A percentile compares a stretch with the other conserved stretches of the same genome.
Evolutionary conservation across 371 early-diverging fungal species (phyloP).

Genomic region (Lichtheimia ramosa): DNA sequence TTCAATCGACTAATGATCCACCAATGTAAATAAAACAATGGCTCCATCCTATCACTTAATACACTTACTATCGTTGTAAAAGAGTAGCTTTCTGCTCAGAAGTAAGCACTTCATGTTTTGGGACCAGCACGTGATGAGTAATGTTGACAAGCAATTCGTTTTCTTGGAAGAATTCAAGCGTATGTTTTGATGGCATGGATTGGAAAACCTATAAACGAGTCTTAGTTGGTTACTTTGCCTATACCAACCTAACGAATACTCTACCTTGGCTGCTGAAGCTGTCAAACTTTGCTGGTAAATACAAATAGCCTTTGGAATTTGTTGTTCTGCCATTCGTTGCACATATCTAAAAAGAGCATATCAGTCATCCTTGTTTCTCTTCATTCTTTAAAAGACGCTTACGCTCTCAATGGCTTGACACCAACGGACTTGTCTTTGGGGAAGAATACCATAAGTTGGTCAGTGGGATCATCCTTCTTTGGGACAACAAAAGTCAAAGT

Average conservation of each 20-base stretch:
- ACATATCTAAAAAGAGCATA: constrained; percentile 52
- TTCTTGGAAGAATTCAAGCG: constrained; percentile 94
- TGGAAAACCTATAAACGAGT: constrained; percentile 51
- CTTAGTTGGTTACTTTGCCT: not conserved
- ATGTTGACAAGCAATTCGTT: constrained; percentile 98
- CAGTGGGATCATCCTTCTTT: constrained; percentile 78
- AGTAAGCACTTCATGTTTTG: constrained; percentile 90
- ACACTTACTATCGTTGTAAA: constrained; percentile 86
- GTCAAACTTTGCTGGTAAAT: constrained; percentile 85
- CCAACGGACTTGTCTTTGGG: constrained; percentile 90
- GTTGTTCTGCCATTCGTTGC: constrained; percentile 84
- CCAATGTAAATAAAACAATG: not conserved
- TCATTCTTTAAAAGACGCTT: constrained; percentile 20
- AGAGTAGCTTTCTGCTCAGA: constrained; percentile 92
- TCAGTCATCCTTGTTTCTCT: not conserved
- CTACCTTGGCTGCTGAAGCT: constrained; percentile 83
- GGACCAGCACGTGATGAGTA: constrained; percentile 96
- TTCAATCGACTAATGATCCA: constrained; percentile 74
- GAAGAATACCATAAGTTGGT: constrained; percentile 91
- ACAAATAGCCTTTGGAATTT: constrained; percentile 82
- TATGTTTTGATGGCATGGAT: constrained; percentile 73
- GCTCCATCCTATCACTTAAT: not conserved
- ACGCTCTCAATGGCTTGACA: constrained; percentile 89
- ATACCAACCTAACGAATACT: not conserved
- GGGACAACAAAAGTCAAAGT: constrained; percentile 86